Evolutionary conservation across 2,329 filamentous ascomycete species (phyloP).

Genomic region (Cercospora sp.): DNA sequence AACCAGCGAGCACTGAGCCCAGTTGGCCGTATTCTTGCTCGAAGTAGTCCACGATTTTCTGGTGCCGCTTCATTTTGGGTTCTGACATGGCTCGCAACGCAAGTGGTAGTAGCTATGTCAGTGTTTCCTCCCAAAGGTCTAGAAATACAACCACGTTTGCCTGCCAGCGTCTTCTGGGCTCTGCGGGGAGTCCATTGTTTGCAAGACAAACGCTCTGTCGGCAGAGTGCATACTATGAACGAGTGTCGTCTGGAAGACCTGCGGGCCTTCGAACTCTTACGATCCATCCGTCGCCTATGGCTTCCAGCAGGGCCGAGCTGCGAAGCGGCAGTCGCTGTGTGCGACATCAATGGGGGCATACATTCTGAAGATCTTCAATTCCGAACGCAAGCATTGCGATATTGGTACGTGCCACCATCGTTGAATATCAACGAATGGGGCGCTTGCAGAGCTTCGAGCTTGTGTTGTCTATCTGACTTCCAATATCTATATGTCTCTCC

Average conservation of each 20-base stretch:
- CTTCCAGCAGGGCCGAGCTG: not conserved
- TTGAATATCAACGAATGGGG: not conserved
- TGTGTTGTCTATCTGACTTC: not conserved
- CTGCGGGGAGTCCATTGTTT: not conserved
- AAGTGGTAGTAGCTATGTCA: not conserved
- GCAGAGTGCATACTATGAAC: not conserved
- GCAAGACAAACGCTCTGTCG: not conserved
- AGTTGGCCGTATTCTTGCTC: conserved; percentile 11
- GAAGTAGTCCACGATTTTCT: conserved; percentile 15
- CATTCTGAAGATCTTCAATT: not conserved
- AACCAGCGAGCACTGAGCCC: not conserved
- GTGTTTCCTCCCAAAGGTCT: not conserved
- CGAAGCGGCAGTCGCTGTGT: not conserved
- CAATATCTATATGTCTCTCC: not conserved
- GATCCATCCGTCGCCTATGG: not conserved
- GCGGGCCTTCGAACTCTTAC: not conserved
- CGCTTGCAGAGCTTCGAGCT: not conserved
- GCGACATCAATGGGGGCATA: not conserved
- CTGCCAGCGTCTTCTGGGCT: not conserved
- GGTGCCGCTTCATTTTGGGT: not conserved
- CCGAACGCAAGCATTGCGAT: not conserved
- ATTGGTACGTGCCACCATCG: not conserved
- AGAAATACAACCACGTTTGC: not conserved
- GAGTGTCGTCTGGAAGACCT: not conserved
- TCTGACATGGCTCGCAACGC: not conserved